Base-by-base conservation (phyloP, 331 rosid species). In the Erythrophleum ivorense region DNA sequence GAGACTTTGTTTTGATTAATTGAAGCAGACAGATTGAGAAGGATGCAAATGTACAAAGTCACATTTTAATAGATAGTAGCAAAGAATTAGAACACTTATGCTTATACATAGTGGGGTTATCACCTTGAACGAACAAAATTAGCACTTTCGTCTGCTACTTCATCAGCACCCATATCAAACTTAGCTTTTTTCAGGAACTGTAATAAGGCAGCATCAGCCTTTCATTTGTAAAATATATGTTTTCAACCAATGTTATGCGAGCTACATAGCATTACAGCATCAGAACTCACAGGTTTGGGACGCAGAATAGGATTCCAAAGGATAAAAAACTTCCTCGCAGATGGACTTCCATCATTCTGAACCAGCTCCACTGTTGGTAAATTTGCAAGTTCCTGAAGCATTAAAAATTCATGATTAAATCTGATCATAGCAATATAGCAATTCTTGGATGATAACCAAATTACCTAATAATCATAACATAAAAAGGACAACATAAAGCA, bases 261-360 rank as follows among this genome's bases (percentile, higher is more conserved):
- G 75, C 70, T 60, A 50, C 40, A 76, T 67, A 74, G 9, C 71
- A 76, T 57, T 9, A 81, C 16, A 75, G 21, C 70, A 80, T 75
- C 58, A 74, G 19, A 86, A 84, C 86, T 82, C 67, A 92, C 97
- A 55, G 80, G 38, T 79, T 87, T 86, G 45, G 80, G 90, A 55
- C 24, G 75, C 76, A 78, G 45, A 40, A 75, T 40, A 64, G 98
- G 94, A 87, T 95, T 93, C 98, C 99, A 93, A 81, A 95, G 97
- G 84, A 95, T 74, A 83, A 95, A 95, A 65, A 85, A 90, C 87
- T 95, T 95, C 87, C 91, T 86, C 15, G 98, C 84, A 76, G 97
- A 89, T 41, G 98, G 99, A 88, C 99, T 95, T 81, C 99, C 99
- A 90, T 95, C 97, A 53, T 89, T 93, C 83, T 93, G 88, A 87